A percentile compares a stretch with the other conserved stretches of the same genome.
These are phyloP conservation scores for Abortiporus biennis DNA, from an alignment of 1,284 basidiomycete species.

Conservation along the genomic window DNA sequence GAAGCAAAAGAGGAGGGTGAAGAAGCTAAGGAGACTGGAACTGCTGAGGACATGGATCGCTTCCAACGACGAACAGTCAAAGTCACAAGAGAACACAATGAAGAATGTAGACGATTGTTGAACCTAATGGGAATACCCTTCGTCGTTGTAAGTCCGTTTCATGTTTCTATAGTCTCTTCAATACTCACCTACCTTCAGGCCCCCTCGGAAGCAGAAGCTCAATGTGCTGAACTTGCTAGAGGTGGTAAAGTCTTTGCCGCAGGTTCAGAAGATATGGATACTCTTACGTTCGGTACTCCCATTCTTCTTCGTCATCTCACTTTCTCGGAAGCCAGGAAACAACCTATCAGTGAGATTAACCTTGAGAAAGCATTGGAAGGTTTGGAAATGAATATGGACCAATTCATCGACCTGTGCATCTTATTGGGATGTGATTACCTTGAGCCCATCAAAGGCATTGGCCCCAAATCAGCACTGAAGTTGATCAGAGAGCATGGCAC, in stretches of 20 bases:
- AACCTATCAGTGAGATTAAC: constrained; percentile 93
- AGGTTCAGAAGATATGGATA: constrained; percentile 99
- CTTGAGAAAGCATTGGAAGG: constrained; percentile 83
- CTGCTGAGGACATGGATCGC: constrained; percentile 88
- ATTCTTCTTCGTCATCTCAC: constrained; percentile 94
- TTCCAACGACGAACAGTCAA: constrained; percentile 90
- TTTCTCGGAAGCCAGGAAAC: constrained; percentile 98
- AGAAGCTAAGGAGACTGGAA: constrained; percentile 94
- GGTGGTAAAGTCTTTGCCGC: constrained; percentile 95
- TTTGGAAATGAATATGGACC: constrained; percentile 86
- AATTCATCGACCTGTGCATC: constrained; percentile 98
- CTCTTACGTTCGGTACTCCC: constrained; percentile 91
- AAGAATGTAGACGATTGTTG: constrained; percentile 87
- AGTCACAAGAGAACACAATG: constrained; percentile 95
- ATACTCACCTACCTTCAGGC: constrained; percentile 46
- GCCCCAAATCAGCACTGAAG: constrained; percentile 94
- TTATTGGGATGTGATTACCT: constrained; percentile 98
- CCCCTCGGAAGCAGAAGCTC: constrained; percentile 97
- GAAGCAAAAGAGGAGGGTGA: constrained; percentile 94
- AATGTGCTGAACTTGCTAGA: constrained; percentile 95
- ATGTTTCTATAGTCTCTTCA: neutral
- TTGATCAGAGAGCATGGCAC: constrained; percentile 84
- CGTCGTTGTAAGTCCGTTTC: constrained; percentile 59
- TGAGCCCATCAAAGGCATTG: constrained; percentile 92
- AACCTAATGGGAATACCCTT: constrained; percentile 97